Conservation (phyloP, 2,329 filamentous ascomycete species). For the Aspergillus proliferans region DNA sequence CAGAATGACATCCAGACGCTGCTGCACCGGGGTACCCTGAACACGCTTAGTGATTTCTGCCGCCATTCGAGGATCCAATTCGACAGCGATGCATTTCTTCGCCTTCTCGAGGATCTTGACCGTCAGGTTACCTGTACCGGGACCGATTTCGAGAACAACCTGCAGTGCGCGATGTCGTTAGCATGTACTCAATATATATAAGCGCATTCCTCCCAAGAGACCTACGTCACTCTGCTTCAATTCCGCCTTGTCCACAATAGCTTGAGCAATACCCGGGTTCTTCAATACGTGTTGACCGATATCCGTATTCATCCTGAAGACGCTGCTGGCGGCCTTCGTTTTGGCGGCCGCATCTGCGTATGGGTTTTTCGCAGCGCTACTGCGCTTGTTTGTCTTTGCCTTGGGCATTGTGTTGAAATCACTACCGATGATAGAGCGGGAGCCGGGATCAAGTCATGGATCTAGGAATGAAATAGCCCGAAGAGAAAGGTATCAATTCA, state of each 20-base stretch:
- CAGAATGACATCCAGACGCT: conserved; percentile 77
- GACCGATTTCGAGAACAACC: conserved; percentile 84
- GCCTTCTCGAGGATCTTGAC: conserved; percentile 82
- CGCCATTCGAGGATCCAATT: conserved; percentile 93
- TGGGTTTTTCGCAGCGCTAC: conserved; percentile 36
- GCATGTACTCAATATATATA: background rate
- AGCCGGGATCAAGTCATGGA: background rate
- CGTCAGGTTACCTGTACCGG: conserved; percentile 83
- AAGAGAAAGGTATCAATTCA: conserved; percentile 15
- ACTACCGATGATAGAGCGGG: background rate
- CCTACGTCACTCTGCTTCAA: conserved; percentile 74
- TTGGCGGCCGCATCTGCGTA: conserved; percentile 43
- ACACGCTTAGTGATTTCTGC: conserved; percentile 92
- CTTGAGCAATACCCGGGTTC: conserved; percentile 74
- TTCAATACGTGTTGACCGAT: conserved; percentile 89
- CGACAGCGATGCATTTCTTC: conserved; percentile 76
- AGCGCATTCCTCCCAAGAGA: conserved; percentile 3
- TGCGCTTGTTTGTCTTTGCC: conserved; percentile 48
- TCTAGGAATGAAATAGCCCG: background rate
- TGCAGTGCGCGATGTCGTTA: conserved; percentile 25
- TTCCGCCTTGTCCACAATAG: conserved; percentile 75
- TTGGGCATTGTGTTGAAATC: conserved; percentile 46
- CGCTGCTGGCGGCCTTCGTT: conserved; percentile 60
- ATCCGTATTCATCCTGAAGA: conserved; percentile 96
- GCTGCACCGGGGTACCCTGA: conserved; percentile 77